Conservation (phyloP, 768 basidiomycete species). For the Phlebiopsis flavidoalba region DNA sequence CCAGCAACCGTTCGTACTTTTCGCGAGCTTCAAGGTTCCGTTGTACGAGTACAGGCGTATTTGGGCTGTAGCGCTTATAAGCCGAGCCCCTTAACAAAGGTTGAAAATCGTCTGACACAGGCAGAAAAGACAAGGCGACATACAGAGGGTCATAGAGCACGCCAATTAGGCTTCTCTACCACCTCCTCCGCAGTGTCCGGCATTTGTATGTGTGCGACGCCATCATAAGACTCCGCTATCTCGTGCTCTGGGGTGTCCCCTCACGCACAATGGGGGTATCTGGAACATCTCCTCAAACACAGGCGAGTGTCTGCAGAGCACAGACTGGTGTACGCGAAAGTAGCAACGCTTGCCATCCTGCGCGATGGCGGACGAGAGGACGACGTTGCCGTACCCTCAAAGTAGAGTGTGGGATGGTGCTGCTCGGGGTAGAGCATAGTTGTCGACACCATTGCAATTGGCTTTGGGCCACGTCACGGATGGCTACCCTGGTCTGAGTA, state of each 20-base stretch:
- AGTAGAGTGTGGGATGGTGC: conserved; percentile 25
- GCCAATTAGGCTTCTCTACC: conserved; percentile 19
- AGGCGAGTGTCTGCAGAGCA: conserved; percentile 22
- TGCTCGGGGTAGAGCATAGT: not conserved
- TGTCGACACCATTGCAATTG: not conserved
- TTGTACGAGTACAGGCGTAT: conserved; percentile 27
- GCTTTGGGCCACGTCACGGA: not conserved
- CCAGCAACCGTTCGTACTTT: no score
- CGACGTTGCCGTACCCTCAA: conserved; percentile 28
- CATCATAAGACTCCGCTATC: conserved; percentile 23
- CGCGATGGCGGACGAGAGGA: conserved; percentile 22
- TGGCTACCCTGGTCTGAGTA: not conserved
- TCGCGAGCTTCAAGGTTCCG: conserved; percentile 28
- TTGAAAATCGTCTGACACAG: not conserved
- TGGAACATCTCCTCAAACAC: conserved; percentile 25
- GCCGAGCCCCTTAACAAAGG: conserved; percentile 18
- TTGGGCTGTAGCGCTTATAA: conserved; percentile 26
- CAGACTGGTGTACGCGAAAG: conserved; percentile 24
- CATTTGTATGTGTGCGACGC: conserved; percentile 24
- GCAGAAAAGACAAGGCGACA: conserved; percentile 6
- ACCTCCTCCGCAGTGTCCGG: conserved; percentile 25
- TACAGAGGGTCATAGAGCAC: conserved; percentile 26
- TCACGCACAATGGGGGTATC: conserved; percentile 18
- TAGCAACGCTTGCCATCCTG: conserved; percentile 12
- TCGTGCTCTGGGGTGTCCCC: conserved; percentile 1